phyloP scores from a whole-genome alignment of 1,284 basidiomycete species.

The Naganishia cerealis region DNA sequence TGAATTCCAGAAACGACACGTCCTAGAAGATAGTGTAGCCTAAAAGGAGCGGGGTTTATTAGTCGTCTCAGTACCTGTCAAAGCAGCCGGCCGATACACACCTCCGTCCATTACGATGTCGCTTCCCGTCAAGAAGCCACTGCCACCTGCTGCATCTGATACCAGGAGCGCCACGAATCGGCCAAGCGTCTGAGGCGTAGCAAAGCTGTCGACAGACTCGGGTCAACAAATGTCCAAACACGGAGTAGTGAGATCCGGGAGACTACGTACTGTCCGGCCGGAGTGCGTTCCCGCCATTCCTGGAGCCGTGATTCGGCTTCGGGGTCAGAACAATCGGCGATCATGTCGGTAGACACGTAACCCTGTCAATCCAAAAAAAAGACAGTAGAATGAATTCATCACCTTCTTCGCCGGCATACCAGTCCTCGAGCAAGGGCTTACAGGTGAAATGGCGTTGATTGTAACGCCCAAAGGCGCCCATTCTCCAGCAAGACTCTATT shows the following conservation, averaged over 20 bases:
- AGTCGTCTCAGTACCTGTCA: no score
- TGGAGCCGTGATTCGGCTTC: conserved; percentile 38
- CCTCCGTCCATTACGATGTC: conserved; percentile 54
- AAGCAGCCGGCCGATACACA: neutral
- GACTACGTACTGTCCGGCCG: conserved; percentile 41
- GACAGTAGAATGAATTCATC: neutral
- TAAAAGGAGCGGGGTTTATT: no score
- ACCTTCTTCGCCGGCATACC: neutral
- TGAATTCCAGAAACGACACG: no score
- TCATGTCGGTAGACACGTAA: conserved; percentile 54
- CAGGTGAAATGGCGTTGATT: conserved; percentile 52
- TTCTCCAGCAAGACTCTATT: conserved; percentile 49
- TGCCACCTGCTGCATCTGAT: conserved; percentile 40
- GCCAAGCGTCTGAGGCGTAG: conserved; percentile 46
- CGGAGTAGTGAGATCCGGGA: neutral
- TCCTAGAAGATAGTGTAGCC: no score
- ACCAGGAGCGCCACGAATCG: conserved; percentile 46
- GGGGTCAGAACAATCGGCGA: conserved; percentile 42
- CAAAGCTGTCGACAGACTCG: conserved; percentile 40
- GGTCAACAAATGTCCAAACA: neutral
- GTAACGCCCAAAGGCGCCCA: conserved; percentile 51
- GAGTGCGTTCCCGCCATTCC: conserved; percentile 48
- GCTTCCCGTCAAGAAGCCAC: conserved; percentile 49
- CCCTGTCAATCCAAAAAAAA: conserved; percentile 36
- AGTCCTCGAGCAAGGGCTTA: conserved; percentile 26